Percentiles rank a stretch among this genome's conserved stretches.
Conservation (phyloP, 129 eudicot species). For the Lactuca saligna region DNA sequence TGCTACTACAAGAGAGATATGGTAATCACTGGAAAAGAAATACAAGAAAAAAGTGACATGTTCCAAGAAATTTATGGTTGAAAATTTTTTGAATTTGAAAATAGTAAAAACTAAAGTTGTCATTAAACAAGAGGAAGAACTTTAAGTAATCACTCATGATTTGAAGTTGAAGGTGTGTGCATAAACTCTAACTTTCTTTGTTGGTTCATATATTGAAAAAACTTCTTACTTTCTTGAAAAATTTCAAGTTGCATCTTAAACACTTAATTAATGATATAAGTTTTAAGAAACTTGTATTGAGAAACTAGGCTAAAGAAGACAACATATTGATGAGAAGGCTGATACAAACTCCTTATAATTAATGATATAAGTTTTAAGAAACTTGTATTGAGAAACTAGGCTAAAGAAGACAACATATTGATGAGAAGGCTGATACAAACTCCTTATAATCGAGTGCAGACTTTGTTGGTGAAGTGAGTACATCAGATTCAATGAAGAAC, state of each 20-base stretch:
- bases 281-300: neutral
- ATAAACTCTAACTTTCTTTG: no score
- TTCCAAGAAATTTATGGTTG: no score
- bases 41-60: no score
- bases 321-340: neutral
- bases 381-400: neutral
- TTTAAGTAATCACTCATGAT: no score
- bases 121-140: no score
- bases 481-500: no score
- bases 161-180: no score
- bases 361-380: neutral
- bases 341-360: neutral
- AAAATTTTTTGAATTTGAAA: no score
- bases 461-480: neutral
- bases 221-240: neutral
- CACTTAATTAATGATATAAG: neutral
- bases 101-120: no score
- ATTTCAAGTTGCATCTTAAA: neutral
- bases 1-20: no score
- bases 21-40: no score
- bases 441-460: neutral
- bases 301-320: neutral
- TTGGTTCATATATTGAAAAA: neutral
- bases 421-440: neutral
- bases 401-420: neutral